phyloP scores from a whole-genome alignment of 2,329 filamentous ascomycete genomes.

The Cladosporium sp. region DNA sequence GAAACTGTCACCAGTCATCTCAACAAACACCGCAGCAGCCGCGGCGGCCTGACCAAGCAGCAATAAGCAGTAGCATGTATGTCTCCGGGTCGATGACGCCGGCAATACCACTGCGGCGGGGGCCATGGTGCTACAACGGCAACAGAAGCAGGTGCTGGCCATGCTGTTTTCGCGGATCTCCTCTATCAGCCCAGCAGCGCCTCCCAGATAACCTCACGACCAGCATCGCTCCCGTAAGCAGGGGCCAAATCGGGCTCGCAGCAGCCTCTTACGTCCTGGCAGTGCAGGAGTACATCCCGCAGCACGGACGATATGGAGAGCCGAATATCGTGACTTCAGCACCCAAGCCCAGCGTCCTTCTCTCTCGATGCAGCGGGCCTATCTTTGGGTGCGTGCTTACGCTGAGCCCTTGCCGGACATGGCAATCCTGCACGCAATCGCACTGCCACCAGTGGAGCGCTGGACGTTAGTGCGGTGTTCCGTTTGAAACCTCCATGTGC shows the following conservation, averaged over 20 bases:
- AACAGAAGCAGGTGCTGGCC: background rate
- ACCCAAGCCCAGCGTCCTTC: slow-evolving; percentile 27
- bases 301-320: slow-evolving; percentile 31
- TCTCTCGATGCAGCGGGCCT: slow-evolving; percentile 24
- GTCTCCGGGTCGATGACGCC: slow-evolving; percentile 17
- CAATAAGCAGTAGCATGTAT: background rate
- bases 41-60: background rate
- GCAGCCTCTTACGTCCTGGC: slow-evolving; percentile 15
- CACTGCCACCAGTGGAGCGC: slow-evolving; percentile 17
- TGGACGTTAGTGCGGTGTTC: slow-evolving; percentile 19
- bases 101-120: slow-evolving; percentile 17
- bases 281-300: slow-evolving; percentile 15
- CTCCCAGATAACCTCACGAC: slow-evolving; percentile 16
- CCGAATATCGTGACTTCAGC: slow-evolving; percentile 27
- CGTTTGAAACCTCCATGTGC: slow-evolving; percentile 20
- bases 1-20: slow-evolving; percentile 15
- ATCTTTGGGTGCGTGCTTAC: slow-evolving; percentile 20
- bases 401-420: slow-evolving; percentile 20
- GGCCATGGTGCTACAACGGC: background rate
- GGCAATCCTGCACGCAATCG: slow-evolving; percentile 21
- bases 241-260: slow-evolving; percentile 19
- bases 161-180: slow-evolving; percentile 19
- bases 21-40: slow-evolving; percentile 14
- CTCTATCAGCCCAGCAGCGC: slow-evolving; percentile 17
- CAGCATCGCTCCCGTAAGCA: slow-evolving; percentile 20